Evolutionary conservation across 768 basidiomycete genomes (phyloP).

Genomic region (Kwoniella botswanensis): DNA sequence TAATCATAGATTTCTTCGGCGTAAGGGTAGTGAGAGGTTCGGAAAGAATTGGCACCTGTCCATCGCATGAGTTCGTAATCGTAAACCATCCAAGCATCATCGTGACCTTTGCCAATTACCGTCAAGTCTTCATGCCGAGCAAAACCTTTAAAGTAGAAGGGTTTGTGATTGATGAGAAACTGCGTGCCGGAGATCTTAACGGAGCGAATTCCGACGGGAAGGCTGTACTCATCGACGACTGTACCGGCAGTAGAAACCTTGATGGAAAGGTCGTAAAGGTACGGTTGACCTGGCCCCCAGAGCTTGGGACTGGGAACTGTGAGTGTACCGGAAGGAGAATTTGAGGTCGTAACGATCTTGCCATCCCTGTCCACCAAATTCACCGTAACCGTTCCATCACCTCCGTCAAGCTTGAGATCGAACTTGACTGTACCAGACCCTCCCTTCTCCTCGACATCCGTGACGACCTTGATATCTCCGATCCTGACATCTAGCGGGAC

Average conservation of each 20-base stretch:
- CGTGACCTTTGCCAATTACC: constrained; percentile 44
- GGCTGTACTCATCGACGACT: constrained; percentile 37
- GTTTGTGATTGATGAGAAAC: constrained; percentile 42
- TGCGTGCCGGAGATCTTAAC: constrained; percentile 31
- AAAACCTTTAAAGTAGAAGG: constrained; percentile 44
- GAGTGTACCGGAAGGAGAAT: constrained; percentile 17
- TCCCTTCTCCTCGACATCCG: constrained; percentile 26
- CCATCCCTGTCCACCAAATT: constrained; percentile 31
- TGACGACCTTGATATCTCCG: constrained; percentile 37
- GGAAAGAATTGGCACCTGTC: constrained; percentile 44
- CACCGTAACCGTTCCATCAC: constrained; percentile 9
- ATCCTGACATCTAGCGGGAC: constrained; percentile 20
- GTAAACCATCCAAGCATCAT: constrained; percentile 47
- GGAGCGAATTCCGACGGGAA: constrained; percentile 41
- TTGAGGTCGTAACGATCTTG: constrained; percentile 14
- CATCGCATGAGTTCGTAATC: constrained; percentile 46
- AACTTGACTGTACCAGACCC: constrained; percentile 23
- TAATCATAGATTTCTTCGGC: constrained; percentile 47
- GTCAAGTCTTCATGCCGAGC: constrained; percentile 42
- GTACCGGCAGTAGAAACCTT: background rate
- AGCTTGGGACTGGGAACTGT: constrained; percentile 31
- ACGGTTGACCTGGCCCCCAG: constrained; percentile 41
- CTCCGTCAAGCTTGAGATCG: constrained; percentile 19
- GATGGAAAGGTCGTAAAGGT: constrained; percentile 36
- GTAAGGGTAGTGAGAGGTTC: constrained; percentile 46